Evolutionary conservation across 2,329 filamentous ascomycete species (phyloP).

Genomic region (Emergomyces pasteurianus): DNA sequence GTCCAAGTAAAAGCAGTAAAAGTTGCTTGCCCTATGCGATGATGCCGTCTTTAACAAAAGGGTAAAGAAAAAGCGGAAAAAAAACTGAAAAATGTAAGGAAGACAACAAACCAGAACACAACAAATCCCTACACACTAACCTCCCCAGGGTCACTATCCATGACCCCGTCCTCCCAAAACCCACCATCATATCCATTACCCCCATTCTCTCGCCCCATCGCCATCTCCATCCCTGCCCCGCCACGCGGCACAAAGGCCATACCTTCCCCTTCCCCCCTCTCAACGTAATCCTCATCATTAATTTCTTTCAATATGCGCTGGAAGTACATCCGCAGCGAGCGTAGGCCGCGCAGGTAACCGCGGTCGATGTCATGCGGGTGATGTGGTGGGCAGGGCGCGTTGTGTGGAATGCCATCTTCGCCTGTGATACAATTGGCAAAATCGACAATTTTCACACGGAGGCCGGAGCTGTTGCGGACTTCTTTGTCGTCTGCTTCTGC

Average conservation of each 20-base stretch:
- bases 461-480: conserved; percentile 27
- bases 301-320: conserved; percentile 75
- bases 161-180: conserved; percentile 31
- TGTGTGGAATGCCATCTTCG: conserved; percentile 52
- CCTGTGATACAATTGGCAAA: conserved; percentile 96
- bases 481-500: conserved; percentile 18
- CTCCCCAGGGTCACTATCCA: conserved; percentile 33
- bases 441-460: conserved; percentile 91
- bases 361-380: conserved; percentile 71
- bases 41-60: no score
- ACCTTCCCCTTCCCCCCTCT: conserved; percentile 33
- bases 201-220: conserved; percentile 7
- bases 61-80: neutral
- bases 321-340: conserved; percentile 72
- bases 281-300: conserved; percentile 33
- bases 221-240: conserved; percentile 17
- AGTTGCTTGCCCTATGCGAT: no score
- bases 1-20: no score
- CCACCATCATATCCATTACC: conserved; percentile 13
- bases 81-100: neutral
- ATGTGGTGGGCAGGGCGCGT: conserved; percentile 62
- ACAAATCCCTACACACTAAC: conserved; percentile 23
- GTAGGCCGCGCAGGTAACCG: conserved; percentile 77
- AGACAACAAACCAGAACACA: neutral
- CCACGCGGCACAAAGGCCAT: conserved; percentile 25